Conservation (phyloP, 495 filamentous ascomycete genomes). For the Talaromyces wortmannii region DNA sequence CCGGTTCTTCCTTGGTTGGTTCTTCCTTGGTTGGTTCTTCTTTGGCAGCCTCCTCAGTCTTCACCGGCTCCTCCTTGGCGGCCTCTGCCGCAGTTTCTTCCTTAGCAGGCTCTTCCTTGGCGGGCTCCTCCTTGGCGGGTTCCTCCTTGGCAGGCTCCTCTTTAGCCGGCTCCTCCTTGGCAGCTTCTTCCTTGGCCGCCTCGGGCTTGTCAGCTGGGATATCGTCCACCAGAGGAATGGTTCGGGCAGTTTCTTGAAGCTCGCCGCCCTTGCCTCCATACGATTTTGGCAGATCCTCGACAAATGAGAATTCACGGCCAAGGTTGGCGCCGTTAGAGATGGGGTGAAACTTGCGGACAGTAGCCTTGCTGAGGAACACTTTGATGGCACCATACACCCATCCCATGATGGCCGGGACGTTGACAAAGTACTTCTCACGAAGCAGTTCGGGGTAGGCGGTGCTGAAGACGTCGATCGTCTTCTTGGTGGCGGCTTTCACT, state of each 20-base stretch:
- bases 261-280: conserved; percentile 66
- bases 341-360: conserved; percentile 77
- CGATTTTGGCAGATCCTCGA: conserved; percentile 54
- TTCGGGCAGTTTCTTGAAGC: conserved; percentile 19
- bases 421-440: conserved; percentile 87
- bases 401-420: conserved; percentile 80
- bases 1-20: conserved; percentile 8
- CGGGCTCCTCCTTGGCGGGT: conserved; percentile 11
- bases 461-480: conserved; percentile 71
- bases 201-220: background rate
- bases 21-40: conserved; percentile 9
- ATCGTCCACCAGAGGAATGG: conserved; percentile 19
- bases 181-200: conserved; percentile 6
- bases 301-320: conserved; percentile 49
- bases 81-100: conserved; percentile 4
- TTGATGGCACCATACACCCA: conserved; percentile 80
- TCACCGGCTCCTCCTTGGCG: conserved; percentile 9
- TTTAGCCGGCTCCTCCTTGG: background rate
- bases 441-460: conserved; percentile 82
- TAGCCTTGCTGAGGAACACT: conserved; percentile 69
- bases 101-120: conserved; percentile 10
- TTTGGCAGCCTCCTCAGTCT: background rate
- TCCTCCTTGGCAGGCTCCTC: conserved; percentile 8
- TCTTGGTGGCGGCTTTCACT: conserved; percentile 64
- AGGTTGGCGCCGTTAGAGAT: conserved; percentile 70